Base-by-base conservation (phyloP, 1,284 basidiomycete species). In the Rhizoctonia solani region DNA sequence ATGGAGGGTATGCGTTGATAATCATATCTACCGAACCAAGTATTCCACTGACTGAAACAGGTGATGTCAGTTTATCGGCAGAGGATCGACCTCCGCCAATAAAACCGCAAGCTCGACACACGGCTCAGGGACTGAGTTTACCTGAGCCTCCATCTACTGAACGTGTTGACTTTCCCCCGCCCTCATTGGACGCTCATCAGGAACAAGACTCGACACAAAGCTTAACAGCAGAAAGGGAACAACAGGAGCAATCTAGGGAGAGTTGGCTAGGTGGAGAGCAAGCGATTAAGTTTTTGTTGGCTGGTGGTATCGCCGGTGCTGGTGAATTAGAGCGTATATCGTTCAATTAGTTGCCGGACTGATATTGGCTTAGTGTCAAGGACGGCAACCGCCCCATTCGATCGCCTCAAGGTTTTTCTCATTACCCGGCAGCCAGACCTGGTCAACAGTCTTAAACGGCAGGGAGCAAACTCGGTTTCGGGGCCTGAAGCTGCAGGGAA, bases 321-420 rank as follows among this genome's bases (percentile, higher is more conserved):
- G 90, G 93, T 92, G 75, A 78, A 84, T 76, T 8, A 19, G 19
- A 59, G 32, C 32, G 32, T 11, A 34, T 34, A 30, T 0, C 3
- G 56, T 27, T 37, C 21, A 27, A 44, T 23, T 37, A 21, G 11
- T 25, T 6, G 16, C 41, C 23, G 4, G 8, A 63, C 58, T 65
- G 14, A 21, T 19, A 37, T 71, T 71, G 50, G 66, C 53, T 54
- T 77, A 90, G 95, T 98, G 21, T 98, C 95, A 19, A 84, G 97
- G 71, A 92, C 95, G 39, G 95, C 93, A 68, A 99, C 97, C 0
- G 97, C 97, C 4, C 97, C 97, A 0, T 98, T 99, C 72, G 97
- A 99, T 78, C 87, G 97, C 67, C 81, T 99, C 54, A 99, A 98
- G 79, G 87, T 99, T 66, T 99, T 97, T 77, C 85, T 99, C 67